Percentiles rank a stretch among this genome's conserved stretches.
Conservation (phyloP, 2,329 filamentous ascomycete species). For the Aphanocladium album region DNA sequence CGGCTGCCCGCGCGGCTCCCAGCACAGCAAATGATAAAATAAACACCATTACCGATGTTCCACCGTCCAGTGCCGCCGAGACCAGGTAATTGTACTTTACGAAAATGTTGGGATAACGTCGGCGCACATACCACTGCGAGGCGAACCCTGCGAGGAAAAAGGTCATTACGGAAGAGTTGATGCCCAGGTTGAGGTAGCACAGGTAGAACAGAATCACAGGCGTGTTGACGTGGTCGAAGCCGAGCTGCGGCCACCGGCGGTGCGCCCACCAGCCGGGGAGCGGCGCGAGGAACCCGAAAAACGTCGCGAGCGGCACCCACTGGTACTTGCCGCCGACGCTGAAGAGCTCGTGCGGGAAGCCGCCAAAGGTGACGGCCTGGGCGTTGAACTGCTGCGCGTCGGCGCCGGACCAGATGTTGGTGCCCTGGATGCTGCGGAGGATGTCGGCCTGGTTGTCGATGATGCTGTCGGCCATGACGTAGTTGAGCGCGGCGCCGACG, state of each 20-base stretch:
- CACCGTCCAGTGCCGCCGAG: slow-evolving; percentile 19
- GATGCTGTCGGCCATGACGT: slow-evolving; percentile 41
- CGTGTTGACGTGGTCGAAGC: slow-evolving; percentile 32
- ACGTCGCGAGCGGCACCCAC: slow-evolving; percentile 18
- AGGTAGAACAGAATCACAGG: slow-evolving; percentile 38
- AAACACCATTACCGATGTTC: slow-evolving; percentile 19
- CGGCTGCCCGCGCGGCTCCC: slow-evolving; percentile 10
- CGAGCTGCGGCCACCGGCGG: slow-evolving; percentile 23
- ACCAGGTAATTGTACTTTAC: slow-evolving; percentile 24
- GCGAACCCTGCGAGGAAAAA: slow-evolving; percentile 31
- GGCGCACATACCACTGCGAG: slow-evolving; percentile 25
- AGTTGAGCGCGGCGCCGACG: slow-evolving; percentile 40
- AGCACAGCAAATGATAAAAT: slow-evolving; percentile 19
- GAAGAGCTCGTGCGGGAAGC: slow-evolving; percentile 19
- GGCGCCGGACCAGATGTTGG: slow-evolving; percentile 41
- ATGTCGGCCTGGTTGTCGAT: slow-evolving; percentile 37
- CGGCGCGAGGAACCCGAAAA: slow-evolving; percentile 30
- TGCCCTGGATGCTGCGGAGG: slow-evolving; percentile 33
- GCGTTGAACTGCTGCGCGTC: slow-evolving; percentile 43
- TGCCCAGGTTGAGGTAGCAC: slow-evolving; percentile 36
- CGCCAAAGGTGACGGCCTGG: slow-evolving; percentile 23
- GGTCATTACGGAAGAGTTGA: slow-evolving; percentile 29
- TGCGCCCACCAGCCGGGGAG: slow-evolving; percentile 34
- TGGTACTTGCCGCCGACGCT: slow-evolving; percentile 14
- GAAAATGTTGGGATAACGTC: slow-evolving; percentile 20